A percentile compares a stretch with the other conserved stretches of the same genome.
phyloP scores from a whole-genome alignment of 2,329 filamentous ascomycete genomes.

The Aspergillus ochraceus region DNA sequence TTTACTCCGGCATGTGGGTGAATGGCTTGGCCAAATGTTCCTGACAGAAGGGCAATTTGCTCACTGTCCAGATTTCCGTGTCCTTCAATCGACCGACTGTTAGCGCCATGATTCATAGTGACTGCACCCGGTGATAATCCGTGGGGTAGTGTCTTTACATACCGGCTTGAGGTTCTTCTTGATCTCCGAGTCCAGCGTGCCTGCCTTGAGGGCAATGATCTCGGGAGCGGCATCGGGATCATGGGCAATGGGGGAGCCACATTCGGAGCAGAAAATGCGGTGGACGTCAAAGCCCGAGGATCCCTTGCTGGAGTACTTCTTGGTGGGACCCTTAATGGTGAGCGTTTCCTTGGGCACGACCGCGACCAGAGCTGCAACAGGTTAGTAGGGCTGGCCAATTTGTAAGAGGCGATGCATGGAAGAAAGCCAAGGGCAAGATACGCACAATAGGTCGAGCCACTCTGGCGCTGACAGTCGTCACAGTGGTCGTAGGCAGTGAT shows the following conservation, averaged over 20 bases:
- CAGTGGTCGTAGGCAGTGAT: conserved; percentile 67
- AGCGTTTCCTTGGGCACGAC: conserved; percentile 68
- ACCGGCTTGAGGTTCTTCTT: conserved; percentile 67
- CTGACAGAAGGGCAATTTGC: conserved; percentile 70
- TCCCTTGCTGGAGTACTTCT: conserved; percentile 63
- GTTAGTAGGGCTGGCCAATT: neutral
- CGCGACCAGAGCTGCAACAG: conserved; percentile 57
- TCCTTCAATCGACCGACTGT: conserved; percentile 31
- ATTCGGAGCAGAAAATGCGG: conserved; percentile 69
- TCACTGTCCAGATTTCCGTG: conserved; percentile 68
- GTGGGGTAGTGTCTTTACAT: conserved; percentile 7
- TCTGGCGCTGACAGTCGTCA: conserved; percentile 71
- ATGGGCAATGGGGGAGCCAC: conserved; percentile 69
- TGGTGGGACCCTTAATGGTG: conserved; percentile 62
- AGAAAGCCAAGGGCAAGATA: neutral
- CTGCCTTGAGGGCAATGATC: conserved; percentile 69
- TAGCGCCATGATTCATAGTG: conserved; percentile 14
- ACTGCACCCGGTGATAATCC: neutral
- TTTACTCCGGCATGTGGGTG: conserved; percentile 62
- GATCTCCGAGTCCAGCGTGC: conserved; percentile 62
- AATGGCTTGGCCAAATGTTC: conserved; percentile 65
- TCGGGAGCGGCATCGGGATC: conserved; percentile 69
- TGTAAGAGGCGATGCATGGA: neutral
- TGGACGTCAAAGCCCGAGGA: conserved; percentile 64
- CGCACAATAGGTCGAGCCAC: conserved; percentile 64